phyloP scores from a whole-genome alignment of 2,329 filamentous ascomycete genomes.

The Triangularia setosa region DNA sequence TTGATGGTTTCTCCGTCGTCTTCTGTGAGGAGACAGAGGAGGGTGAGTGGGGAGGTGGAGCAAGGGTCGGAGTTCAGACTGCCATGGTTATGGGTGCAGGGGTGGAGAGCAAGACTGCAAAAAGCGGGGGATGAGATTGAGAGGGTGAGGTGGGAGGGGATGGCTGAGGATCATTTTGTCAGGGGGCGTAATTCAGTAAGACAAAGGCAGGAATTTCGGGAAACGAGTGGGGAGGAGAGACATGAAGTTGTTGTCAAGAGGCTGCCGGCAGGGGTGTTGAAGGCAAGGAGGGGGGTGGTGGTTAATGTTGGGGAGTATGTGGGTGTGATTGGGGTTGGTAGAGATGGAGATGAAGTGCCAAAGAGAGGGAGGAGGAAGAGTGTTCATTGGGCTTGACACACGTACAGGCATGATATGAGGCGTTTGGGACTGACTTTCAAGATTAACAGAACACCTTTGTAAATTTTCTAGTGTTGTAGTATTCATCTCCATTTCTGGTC shows the following conservation, averaged over 20 bases:
- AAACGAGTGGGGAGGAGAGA: background rate
- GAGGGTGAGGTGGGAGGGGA: slow-evolving; percentile 32
- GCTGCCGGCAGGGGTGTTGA: background rate
- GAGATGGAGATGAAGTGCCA: background rate
- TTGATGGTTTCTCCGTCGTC: background rate
- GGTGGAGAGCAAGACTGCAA: slow-evolving; percentile 35
- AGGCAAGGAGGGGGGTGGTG: background rate
- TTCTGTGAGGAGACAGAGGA: background rate
- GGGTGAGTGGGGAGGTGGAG: slow-evolving; percentile 21
- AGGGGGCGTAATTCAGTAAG: background rate
- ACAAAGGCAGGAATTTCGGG: background rate
- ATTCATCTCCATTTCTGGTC: too few relatives aligned
- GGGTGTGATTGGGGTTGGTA: background rate
- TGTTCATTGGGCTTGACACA: background rate
- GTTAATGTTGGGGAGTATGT: slow-evolving; percentile 1
- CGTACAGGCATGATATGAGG: too few relatives aligned
- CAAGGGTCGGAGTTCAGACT: slow-evolving; percentile 28
- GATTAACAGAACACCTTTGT: too few relatives aligned
- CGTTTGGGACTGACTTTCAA: too few relatives aligned
- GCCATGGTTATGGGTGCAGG: slow-evolving; percentile 37
- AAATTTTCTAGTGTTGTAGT: too few relatives aligned
- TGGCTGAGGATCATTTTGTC: slow-evolving; percentile 16
- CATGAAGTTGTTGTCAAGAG: background rate
- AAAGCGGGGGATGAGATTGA: slow-evolving; percentile 34
- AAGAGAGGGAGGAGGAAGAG: background rate